A percentile compares a stretch with the other conserved stretches of the same genome.
Conservation (phyloP, 345 rosid genomes). For the Garcia nutans region DNA sequence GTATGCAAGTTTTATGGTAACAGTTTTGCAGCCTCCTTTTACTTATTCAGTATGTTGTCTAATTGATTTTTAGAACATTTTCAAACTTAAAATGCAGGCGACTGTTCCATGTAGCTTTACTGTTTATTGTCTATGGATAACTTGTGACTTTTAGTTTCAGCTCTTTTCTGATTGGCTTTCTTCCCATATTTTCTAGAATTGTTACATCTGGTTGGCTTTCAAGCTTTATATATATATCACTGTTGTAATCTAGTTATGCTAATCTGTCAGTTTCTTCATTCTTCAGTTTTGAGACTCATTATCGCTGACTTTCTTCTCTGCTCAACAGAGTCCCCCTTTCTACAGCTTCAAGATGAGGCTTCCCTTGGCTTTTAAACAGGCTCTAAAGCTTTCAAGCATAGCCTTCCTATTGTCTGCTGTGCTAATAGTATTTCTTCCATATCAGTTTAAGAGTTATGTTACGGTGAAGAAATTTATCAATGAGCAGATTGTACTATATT, state of each 20-base stretch:
- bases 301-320: constrained; percentile 15
- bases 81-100: no score
- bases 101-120: no score
- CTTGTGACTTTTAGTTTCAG: no score
- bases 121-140: no score
- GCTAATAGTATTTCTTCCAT: constrained; percentile 43
- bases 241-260: neutral
- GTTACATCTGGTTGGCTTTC: no score
- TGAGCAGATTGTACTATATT: constrained; percentile 54
- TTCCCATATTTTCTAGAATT: neutral
- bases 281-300: constrained; percentile 5
- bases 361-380: constrained; percentile 48
- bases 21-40: no score
- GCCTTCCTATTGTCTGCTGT: constrained; percentile 48
- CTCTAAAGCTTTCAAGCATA: constrained; percentile 55
- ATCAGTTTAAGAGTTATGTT: constrained; percentile 34
- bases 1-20: no score
- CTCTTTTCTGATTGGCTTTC: neutral
- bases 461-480: constrained; percentile 45
- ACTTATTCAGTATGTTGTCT: no score
- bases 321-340: constrained; percentile 69
- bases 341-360: constrained; percentile 90
- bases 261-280: neutral
- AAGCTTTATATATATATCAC: neutral
- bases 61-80: no score